phyloP scores from a whole-genome alignment of 441 rosid species.

The Bruguiera hainesii region DNA sequence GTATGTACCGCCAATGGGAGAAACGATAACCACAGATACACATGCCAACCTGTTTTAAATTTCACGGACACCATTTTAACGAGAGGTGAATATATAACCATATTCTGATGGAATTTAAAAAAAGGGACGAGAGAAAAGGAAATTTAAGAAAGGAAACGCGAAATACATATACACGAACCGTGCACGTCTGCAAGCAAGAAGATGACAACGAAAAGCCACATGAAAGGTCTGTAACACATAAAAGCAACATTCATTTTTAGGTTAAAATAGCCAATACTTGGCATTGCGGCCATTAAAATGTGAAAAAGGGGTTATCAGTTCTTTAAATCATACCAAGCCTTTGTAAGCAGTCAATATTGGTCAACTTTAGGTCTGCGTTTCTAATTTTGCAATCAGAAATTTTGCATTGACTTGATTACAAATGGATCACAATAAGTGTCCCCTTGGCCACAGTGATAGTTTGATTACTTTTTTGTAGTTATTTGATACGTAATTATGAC shows the following conservation, averaged over 20 bases:
- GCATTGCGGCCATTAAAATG: no score
- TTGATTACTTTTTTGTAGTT: no score
- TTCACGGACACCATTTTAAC: not conserved
- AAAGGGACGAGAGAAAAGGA: not conserved
- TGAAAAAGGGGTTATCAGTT: no score
- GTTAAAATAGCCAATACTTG: no score
- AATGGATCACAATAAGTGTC: no score
- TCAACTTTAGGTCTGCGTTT: not conserved
- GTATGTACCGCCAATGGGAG: constrained; percentile 51
- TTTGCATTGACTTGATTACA: no score
- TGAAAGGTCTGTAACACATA: constrained; percentile 37
- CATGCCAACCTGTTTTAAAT: constrained; percentile 47
- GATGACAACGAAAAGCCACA: constrained; percentile 51
- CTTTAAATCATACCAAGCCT: not conserved
- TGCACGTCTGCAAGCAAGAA: constrained; percentile 54
- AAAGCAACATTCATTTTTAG: no score
- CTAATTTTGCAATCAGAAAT: no score
- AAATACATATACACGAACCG: constrained; percentile 30
- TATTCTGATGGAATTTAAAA: no score
- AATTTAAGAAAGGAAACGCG: not conserved
- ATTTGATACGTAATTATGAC: no score
- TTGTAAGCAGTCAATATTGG: not conserved
- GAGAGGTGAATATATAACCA: no score
- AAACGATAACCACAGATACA: constrained; percentile 61
- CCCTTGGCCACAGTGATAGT: no score